These are phyloP conservation scores for Fusarium agapanthi DNA, from an alignment of 2,329 filamentous ascomycete species.

Conservation along the genomic window DNA sequence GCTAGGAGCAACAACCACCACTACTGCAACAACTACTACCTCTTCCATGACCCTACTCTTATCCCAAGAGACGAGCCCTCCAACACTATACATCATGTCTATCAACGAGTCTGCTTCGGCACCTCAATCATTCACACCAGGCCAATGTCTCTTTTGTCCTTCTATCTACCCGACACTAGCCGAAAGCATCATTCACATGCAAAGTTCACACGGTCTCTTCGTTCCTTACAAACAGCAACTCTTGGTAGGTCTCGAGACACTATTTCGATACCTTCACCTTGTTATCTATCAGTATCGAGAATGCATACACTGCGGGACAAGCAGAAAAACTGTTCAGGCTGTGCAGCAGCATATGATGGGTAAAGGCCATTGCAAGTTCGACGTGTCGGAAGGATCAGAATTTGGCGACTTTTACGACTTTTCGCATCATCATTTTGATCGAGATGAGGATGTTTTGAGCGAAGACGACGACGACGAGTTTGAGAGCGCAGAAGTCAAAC, in stretches of 20 bases:
- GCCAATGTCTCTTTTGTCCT: conserved; percentile 1
- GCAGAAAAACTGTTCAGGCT: not conserved
- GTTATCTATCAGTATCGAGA: conserved; percentile 1
- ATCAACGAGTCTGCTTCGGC: not conserved
- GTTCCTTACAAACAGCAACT: not conserved
- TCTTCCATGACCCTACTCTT: not conserved
- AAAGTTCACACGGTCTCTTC: not conserved
- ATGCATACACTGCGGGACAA: conserved; percentile 5
- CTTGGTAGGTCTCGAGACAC: not conserved
- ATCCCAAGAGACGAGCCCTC: not conserved
- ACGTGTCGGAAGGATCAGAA: not conserved
- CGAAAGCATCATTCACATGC: conserved; percentile 8
- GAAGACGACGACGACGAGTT: accelerated
- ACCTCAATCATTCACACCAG: not conserved
- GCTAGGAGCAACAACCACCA: conserved; percentile 7
- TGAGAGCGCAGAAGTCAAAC: accelerated
- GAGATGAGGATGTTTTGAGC: accelerated
- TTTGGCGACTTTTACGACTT: conserved; percentile 19
- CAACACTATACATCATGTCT: not conserved
- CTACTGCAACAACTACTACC: not conserved
- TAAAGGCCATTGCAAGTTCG: conserved; percentile 16
- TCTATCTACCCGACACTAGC: not conserved
- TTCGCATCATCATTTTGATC: accelerated
- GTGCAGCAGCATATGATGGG: conserved; percentile 14
- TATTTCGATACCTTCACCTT: not conserved